Evolutionary conservation across 345 rosid genomes (phyloP), one percentile per base, ranked within the genome.

Genomic region (Durio zibethinus): DNA sequence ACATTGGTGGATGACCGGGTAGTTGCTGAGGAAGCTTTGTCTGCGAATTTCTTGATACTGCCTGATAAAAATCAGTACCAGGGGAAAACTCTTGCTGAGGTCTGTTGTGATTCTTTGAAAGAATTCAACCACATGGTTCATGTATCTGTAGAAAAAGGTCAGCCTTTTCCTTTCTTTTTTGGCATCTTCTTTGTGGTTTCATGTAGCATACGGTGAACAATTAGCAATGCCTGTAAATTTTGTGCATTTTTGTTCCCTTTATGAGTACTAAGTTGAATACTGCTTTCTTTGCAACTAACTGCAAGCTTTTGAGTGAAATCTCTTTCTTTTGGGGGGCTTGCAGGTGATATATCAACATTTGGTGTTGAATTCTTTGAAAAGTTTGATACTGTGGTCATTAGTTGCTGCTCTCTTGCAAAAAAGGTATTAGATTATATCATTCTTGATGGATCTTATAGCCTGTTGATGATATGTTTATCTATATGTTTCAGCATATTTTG

Each of bases 121-220:
- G 99, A 91, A 61, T 96, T 96, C 76, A 96, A 96, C 63, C 97
- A 97, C 7, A 92, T 93, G 99, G 98, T 96, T 76, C 90, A 78
- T 73, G 99, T 93, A 81, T 91, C 90, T 0, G 93, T 85, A 20
- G 90, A 84, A 79, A 92, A 86, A 91, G 97, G 98, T 96, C 50
- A 63, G 79, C 21, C 25, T 23, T 20, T 40, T 31, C 21, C 9
- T n/a, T n/a, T n/a, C 0, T 16, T 70, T 40, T 29, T 47, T 8
- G 7, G 20, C 15, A 50, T 56, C 62, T 52, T 43, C 11, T 52
- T 25, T 69, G 23, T 9, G 59, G 74, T 48, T 70, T 31, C 53
- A n/a, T 47, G 56, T 45, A 8, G n/a, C n/a, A 0, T 16, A 10
- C 18, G 16, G 25, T 70, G 59, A 68, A 23, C 15, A 31, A 23